phyloP scores from a whole-genome alignment of 768 basidiomycete genomes.

The Bullera alba region DNA sequence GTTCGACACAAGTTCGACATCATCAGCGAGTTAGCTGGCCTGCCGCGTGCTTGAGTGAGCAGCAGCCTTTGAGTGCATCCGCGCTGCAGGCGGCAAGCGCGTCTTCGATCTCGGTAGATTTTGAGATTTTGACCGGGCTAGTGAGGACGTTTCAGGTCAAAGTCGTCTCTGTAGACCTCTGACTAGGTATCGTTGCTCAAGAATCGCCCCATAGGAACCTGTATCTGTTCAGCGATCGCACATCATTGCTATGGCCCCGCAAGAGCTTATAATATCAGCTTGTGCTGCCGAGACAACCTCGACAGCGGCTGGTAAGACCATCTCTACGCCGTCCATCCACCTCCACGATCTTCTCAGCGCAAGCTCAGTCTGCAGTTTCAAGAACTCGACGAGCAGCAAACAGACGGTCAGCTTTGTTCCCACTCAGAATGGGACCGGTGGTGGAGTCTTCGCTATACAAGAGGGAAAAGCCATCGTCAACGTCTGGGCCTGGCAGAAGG shows the following conservation, averaged over 20 bases:
- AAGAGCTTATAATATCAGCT: slow-evolving; percentile 42
- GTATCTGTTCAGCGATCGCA: neutral
- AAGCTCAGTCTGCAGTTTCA: slow-evolving; percentile 57
- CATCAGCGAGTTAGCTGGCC: too few species aligned
- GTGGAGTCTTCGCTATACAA: slow-evolving; percentile 75
- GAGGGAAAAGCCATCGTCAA: slow-evolving; percentile 81
- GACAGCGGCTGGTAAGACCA: slow-evolving; percentile 8
- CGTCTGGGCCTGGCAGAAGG: slow-evolving; percentile 92
- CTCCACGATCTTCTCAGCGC: slow-evolving; percentile 66
- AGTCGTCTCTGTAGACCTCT: too few species aligned
- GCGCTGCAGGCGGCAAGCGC: too few species aligned
- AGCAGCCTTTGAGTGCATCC: too few species aligned
- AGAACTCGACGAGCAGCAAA: slow-evolving; percentile 63
- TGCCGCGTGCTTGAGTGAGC: too few species aligned
- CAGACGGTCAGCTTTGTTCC: slow-evolving; percentile 65
- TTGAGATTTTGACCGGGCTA: too few species aligned
- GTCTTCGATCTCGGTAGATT: too few species aligned
- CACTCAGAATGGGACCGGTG: slow-evolving; percentile 67
- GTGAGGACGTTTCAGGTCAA: too few species aligned
- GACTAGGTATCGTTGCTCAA: too few species aligned
- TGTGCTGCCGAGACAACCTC: slow-evolving; percentile 27
- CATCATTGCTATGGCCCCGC: slow-evolving; percentile 10
- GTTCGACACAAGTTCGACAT: too few species aligned
- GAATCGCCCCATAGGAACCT: too few species aligned
- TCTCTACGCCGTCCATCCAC: slow-evolving; percentile 51